These are phyloP conservation scores for Lactarius trivialis DNA, from an alignment of 768 basidiomycete genomes.

Conservation along the genomic window DNA sequence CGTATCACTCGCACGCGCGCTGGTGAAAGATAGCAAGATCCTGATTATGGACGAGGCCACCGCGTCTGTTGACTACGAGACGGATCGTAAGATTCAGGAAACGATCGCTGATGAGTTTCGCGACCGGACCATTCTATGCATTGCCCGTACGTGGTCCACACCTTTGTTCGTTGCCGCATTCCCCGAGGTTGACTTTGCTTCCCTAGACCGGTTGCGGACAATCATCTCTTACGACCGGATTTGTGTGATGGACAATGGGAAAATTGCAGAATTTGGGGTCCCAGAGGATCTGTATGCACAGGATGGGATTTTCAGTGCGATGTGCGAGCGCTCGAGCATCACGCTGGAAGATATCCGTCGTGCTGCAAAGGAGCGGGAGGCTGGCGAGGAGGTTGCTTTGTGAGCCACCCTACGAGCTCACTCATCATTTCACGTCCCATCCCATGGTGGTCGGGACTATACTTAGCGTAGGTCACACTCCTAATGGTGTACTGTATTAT, in stretches of 20 bases:
- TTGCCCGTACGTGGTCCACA: slow-evolving; percentile 60
- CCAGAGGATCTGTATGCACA: slow-evolving; percentile 57
- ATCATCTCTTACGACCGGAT: slow-evolving; percentile 87
- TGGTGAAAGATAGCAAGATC: slow-evolving; percentile 80
- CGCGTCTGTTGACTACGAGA: slow-evolving; percentile 86
- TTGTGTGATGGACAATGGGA: slow-evolving; percentile 78
- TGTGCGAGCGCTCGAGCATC: slow-evolving; percentile 83
- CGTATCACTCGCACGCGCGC: slow-evolving; percentile 80
- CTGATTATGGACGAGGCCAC: slow-evolving; percentile 91
- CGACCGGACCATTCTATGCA: slow-evolving; percentile 80
- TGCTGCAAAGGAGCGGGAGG: slow-evolving; percentile 29
- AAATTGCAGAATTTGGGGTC: slow-evolving; percentile 81
- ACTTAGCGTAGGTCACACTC: neutral
- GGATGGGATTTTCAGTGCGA: slow-evolving; percentile 71
- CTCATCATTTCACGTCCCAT: neutral
- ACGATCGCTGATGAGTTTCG: slow-evolving; percentile 82
- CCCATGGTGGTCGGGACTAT: neutral
- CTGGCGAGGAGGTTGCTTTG: neutral
- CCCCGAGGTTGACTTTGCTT: neutral
- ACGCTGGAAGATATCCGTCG: slow-evolving; percentile 58
- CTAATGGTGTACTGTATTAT: neutral
- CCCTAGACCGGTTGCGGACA: slow-evolving; percentile 70
- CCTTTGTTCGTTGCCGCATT: neutral
- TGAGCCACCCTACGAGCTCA: neutral
- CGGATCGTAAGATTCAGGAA: slow-evolving; percentile 85